Evolutionary conservation across 2,329 filamentous ascomycete genomes (phyloP).

Genomic region (Metarhizium anisopliae): DNA sequence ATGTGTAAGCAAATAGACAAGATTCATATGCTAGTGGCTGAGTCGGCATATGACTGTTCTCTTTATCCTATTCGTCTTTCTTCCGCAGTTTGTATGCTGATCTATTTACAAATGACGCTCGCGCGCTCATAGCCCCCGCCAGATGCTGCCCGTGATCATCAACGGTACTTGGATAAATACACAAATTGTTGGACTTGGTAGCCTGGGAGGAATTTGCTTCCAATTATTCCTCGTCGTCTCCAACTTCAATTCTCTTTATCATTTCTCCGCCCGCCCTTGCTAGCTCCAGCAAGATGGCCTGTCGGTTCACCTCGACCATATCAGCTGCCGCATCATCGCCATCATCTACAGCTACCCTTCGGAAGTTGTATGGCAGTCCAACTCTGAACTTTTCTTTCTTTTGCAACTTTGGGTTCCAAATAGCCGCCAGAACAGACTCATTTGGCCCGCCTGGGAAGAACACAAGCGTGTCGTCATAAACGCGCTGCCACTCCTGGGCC

Average conservation of each 20-base stretch:
- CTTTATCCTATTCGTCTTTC: not conserved
- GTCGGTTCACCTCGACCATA: slow-evolving; percentile 55
- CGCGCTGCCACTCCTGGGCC: slow-evolving; percentile 54
- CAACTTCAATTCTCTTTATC: slow-evolving; percentile 55
- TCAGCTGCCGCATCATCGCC: slow-evolving; percentile 28
- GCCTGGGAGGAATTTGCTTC: not conserved
- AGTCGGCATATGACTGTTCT: not conserved
- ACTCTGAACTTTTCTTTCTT: slow-evolving; percentile 54
- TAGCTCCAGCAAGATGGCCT: slow-evolving; percentile 64
- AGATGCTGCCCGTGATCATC: not conserved
- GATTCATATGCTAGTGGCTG: not conserved
- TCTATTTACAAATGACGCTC: too few relatives aligned
- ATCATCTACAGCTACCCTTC: slow-evolving; percentile 12
- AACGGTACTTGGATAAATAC: not conserved
- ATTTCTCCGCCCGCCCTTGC: slow-evolving; percentile 58
- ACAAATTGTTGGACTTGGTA: not conserved
- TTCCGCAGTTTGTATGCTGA: not conserved
- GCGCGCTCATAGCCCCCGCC: too few relatives aligned
- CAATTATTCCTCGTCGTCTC: slow-evolving; percentile 8
- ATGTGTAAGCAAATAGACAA: not conserved
- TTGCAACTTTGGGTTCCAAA: slow-evolving; percentile 49
- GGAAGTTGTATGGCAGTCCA: slow-evolving; percentile 56
- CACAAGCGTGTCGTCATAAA: slow-evolving; percentile 62
- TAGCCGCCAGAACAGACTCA: slow-evolving; percentile 43
- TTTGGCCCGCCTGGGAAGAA: slow-evolving; percentile 67